These are phyloP conservation scores for Discostella stelligeroides DNA, from an alignment of 108 stramenopile species.

Conservation along the genomic window DNA sequence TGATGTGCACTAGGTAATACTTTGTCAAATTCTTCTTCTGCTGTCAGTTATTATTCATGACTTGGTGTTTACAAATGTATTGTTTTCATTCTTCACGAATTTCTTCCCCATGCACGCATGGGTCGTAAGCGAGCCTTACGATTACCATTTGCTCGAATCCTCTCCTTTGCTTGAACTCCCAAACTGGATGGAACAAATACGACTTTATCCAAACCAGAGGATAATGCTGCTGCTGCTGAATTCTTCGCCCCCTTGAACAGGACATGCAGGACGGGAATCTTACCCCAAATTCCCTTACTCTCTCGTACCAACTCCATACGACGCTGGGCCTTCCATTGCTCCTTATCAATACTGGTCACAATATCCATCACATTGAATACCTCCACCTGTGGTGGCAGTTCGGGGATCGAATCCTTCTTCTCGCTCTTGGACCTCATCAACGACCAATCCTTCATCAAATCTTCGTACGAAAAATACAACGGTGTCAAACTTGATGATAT, in stretches of 20 bases:
- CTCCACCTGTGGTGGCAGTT: conserved; percentile 62
- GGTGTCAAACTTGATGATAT: conserved; percentile 52
- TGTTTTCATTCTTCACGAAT: conserved; percentile 33
- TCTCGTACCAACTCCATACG: conserved; percentile 37
- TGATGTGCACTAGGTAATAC: no score
- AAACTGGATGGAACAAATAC: conserved; percentile 76
- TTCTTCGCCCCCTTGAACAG: conserved; percentile 14
- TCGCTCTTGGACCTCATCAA: conserved; percentile 48
- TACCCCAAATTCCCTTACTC: conserved; percentile 33
- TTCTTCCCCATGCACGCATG: conserved; percentile 62
- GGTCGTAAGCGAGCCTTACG: conserved; percentile 77
- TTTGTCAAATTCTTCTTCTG: no score
- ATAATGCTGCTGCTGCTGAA: background rate
- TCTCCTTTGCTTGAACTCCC: conserved; percentile 66
- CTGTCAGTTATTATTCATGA: no score
- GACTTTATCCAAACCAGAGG: conserved; percentile 51
- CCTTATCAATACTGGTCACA: conserved; percentile 74
- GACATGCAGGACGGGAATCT: conserved; percentile 39
- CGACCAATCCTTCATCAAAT: conserved; percentile 73
- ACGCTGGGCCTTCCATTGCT: conserved; percentile 48
- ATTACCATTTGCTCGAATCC: conserved; percentile 64
- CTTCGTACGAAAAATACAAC: conserved; percentile 85
- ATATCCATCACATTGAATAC: conserved; percentile 85
- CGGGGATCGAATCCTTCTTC: conserved; percentile 51
- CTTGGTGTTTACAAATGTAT: no score